These are phyloP conservation scores for Agapanthus africanus DNA, from an alignment of 106 monocot genomes.

Conservation along the genomic window DNA sequence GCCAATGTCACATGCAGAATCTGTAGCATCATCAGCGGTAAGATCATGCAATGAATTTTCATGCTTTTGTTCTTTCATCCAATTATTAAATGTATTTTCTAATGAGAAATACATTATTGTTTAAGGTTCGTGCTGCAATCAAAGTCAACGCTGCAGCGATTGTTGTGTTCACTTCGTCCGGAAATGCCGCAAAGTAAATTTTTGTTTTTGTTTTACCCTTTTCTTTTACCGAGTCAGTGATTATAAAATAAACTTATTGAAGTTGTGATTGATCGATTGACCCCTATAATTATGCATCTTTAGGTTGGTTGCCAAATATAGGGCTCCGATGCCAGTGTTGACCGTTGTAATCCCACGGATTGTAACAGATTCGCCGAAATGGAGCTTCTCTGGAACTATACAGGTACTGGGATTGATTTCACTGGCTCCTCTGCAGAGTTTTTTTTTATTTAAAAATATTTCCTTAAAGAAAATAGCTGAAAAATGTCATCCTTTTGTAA, in stretches of 20 bases:
- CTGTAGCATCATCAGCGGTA: conserved; percentile 76
- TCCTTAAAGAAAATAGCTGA: not conserved
- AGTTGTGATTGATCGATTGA: not conserved
- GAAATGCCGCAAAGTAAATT: conserved; percentile 62
- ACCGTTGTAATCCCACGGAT: conserved; percentile 38
- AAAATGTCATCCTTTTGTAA: conserved; percentile 1
- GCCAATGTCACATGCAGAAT: conserved; percentile 68
- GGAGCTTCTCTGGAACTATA: conserved; percentile 26
- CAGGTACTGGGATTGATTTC: conserved; percentile 33
- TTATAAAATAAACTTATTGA: not conserved
- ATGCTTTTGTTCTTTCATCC: not conserved
- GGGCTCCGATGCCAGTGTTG: conserved; percentile 65
- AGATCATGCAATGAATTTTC: conserved; percentile 1
- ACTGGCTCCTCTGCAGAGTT: not conserved
- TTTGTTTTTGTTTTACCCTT: not conserved
- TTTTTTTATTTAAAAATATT: not conserved
- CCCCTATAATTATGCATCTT: not conserved
- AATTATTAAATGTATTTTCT: no score
- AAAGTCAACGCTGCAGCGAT: conserved; percentile 75
- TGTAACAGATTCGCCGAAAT: conserved; percentile 16
- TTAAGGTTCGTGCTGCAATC: conserved; percentile 68
- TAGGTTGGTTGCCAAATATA: conserved; percentile 68
- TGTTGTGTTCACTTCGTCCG: conserved; percentile 62
- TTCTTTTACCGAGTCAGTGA: not conserved
- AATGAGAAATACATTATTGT: not conserved